Evolutionary conservation across 108 stramenopile species (phyloP).

Genomic region (Bacterosira constricta): DNA sequence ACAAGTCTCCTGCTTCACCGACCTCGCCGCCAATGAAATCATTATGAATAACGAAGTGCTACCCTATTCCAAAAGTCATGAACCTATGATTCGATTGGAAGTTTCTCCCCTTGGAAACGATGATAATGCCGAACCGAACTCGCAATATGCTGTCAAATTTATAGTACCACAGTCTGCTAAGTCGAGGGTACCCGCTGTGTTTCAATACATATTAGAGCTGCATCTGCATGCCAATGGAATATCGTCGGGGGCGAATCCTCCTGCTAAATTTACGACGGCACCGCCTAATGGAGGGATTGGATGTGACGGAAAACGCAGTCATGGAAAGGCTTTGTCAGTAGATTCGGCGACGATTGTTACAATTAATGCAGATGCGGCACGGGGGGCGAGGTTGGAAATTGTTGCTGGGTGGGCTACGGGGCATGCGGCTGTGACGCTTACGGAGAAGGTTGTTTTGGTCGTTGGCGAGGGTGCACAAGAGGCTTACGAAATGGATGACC

Average conservation of each 20-base stretch:
- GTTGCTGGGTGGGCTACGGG: slow-evolving; percentile 83
- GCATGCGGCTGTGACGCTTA: slow-evolving; percentile 69
- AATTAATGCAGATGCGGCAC: slow-evolving; percentile 40
- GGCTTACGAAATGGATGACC: neutral
- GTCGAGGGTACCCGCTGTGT: slow-evolving; percentile 9
- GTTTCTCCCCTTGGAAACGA: slow-evolving; percentile 25
- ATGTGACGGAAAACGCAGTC: slow-evolving; percentile 31
- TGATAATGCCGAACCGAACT: neutral
- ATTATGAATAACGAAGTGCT: slow-evolving; percentile 72
- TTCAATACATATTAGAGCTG: slow-evolving; percentile 69
- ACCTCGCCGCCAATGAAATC: slow-evolving; percentile 63
- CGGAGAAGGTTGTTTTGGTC: slow-evolving; percentile 45
- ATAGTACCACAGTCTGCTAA: slow-evolving; percentile 35
- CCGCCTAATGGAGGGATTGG: slow-evolving; percentile 30
- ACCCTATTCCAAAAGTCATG: slow-evolving; percentile 42
- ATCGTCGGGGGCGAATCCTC: neutral
- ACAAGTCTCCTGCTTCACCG: slow-evolving; percentile 40
- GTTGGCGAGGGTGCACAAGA: slow-evolving; percentile 11
- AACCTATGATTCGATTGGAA: slow-evolving; percentile 52
- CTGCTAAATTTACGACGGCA: slow-evolving; percentile 20
- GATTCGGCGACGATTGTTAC: slow-evolving; percentile 40
- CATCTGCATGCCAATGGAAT: slow-evolving; percentile 10
- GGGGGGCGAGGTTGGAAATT: slow-evolving; percentile 40
- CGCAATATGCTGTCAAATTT: slow-evolving; percentile 34
- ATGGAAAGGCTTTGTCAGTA: slow-evolving; percentile 1